These are phyloP conservation scores for Apiospora saccharicola DNA, from an alignment of 2,329 filamentous ascomycete genomes.

Conservation along the genomic window DNA sequence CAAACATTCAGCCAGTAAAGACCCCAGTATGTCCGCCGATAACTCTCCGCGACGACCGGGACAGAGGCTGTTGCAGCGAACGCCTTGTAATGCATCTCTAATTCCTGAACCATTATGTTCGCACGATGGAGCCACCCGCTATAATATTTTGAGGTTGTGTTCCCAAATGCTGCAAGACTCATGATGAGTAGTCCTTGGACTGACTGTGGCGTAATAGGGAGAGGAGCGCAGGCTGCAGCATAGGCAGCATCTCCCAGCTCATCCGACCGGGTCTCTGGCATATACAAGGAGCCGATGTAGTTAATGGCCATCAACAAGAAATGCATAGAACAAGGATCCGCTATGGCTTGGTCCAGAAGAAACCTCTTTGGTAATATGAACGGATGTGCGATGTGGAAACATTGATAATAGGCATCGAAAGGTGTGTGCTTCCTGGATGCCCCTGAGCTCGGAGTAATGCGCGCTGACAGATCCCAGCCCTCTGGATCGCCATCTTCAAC, in stretches of 20 bases:
- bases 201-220: conserved; percentile 44
- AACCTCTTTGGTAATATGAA: conserved; percentile 44
- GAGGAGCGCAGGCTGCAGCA: conserved; percentile 41
- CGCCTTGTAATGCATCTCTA: conserved; percentile 43
- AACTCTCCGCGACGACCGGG: conserved; percentile 48
- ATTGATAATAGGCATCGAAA: conserved; percentile 36
- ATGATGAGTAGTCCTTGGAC: conserved; percentile 44
- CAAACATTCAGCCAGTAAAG: conserved; percentile 43
- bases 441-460: background rate
- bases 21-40: conserved; percentile 50
- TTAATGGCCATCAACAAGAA: conserved; percentile 44
- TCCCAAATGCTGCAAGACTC: conserved; percentile 41
- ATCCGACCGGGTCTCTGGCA: conserved; percentile 38
- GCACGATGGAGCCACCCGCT: conserved; percentile 40
- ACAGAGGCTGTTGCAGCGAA: conserved; percentile 44
- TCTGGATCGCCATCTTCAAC: background rate
- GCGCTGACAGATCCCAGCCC: background rate
- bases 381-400: conserved; percentile 46
- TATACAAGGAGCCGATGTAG: conserved; percentile 49
- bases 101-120: conserved; percentile 41
- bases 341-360: conserved; percentile 41
- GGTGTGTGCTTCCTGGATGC: conserved; percentile 30
- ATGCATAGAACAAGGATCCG: conserved; percentile 44
- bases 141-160: conserved; percentile 40
- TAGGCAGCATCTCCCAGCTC: conserved; percentile 43